phyloP scores from a whole-genome alignment of 176 grass and related monocot genomes.

The Metroxylon sagu region DNA sequence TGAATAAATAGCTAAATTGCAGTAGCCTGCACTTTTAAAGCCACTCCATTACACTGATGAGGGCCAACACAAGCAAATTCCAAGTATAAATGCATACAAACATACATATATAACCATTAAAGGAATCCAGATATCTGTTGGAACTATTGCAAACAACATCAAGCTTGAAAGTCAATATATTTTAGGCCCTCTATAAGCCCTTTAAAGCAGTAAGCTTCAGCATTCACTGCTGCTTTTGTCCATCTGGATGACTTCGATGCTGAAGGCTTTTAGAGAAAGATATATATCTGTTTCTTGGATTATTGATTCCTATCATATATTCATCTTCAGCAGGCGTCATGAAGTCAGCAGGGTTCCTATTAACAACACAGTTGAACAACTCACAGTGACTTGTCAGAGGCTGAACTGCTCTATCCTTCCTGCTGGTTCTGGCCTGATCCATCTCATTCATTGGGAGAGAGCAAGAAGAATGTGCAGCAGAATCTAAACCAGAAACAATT shows the following conservation, averaged over 20 bases:
- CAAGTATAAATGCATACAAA: too few relatives aligned
- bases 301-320: constrained; percentile 6
- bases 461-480: background rate
- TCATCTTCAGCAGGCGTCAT: background rate
- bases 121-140: too few relatives aligned
- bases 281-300: background rate
- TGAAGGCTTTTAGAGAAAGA: background rate
- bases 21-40: too few relatives aligned
- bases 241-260: background rate
- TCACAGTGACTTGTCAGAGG: background rate
- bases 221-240: background rate
- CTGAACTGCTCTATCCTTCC: background rate
- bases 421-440: background rate
- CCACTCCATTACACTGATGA: too few relatives aligned
- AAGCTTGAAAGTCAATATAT: too few relatives aligned
- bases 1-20: too few relatives aligned
- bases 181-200: too few relatives aligned
- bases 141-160: too few relatives aligned
- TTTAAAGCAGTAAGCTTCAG: too few relatives aligned
- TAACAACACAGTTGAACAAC: background rate
- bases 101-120: too few relatives aligned
- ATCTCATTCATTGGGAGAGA: background rate
- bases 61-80: too few relatives aligned
- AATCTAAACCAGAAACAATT: background rate
- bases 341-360: constrained; percentile 17